Base-by-base conservation (phyloP, 208 protist genomes). In the Paratrypanosoma confusum region DNA sequence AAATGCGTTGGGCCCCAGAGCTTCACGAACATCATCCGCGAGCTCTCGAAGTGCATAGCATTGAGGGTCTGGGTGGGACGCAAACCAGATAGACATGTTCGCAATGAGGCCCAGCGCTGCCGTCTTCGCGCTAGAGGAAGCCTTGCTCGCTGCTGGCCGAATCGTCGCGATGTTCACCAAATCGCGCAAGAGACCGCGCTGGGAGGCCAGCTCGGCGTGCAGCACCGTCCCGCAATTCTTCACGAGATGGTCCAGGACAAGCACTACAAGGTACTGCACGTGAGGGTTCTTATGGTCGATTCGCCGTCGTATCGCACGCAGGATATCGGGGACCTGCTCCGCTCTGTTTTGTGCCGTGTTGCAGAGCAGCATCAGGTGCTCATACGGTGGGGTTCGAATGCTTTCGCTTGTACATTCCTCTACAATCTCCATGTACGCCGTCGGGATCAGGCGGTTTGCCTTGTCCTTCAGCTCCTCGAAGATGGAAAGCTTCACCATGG, bases 11-110 rank as follows among this genome's bases (percentile, higher is more conserved):
- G 81, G 67, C 2, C 81, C 81, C 14, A 59, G 44, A 38, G 37
- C 33, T n/a, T 50, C 50, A 11, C 74, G 66, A 14, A 87, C 77
- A 46, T 86, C 74, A 23, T 75, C 59, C 22, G 68, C 71, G 5
- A 91, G 55, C 18, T 71, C 71, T 2, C 74, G 66, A 5, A 91
- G 54, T 21, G 81, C 68, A 40, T 74, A 63, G 46, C 68, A 57
- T 25, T 63, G 57, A 8, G 57, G 43, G 31, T 81, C 72, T 0
- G 71, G 74, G 57, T 91, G 74, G 1, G 66, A 65, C 20, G 70
- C 58, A 44, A 91, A 91, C 78, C 81, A 91, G 40, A 85, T 64
- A 43, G 74, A 82, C 13, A 91, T 49, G 63, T 91, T 87, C 17
- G 85, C 53, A 13, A 79, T 71, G n/a, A 91, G 66, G 37, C 54